Evolutionary conservation across 441 rosid species (phyloP).

Genomic region (Euphorbia schlechtendalii): DNA sequence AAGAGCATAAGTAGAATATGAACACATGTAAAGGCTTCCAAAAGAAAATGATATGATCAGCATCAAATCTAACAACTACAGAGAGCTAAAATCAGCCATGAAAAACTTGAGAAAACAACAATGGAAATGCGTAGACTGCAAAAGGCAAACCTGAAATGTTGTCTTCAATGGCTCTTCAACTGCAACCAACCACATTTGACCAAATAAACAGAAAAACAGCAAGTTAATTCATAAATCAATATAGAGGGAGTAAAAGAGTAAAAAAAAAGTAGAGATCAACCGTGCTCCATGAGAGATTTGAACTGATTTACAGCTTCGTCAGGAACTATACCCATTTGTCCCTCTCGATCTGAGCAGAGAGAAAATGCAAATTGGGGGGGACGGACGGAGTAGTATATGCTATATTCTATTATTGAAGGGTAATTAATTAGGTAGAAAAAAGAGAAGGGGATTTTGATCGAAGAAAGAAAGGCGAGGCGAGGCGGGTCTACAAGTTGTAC

Average conservation of each 20-base stretch:
- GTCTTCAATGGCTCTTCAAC: conserved; percentile 72
- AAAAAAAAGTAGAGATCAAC: conserved; percentile 24
- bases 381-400: neutral
- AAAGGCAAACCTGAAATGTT: conserved; percentile 52
- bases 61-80: conserved; percentile 1
- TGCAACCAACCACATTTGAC: conserved; percentile 32
- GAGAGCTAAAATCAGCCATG: neutral
- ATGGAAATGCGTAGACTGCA: conserved; percentile 6
- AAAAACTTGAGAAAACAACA: neutral
- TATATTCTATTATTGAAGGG: conserved; percentile 2
- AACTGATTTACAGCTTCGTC: conserved; percentile 64
- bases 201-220: conserved; percentile 9
- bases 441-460: neutral
- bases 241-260: neutral
- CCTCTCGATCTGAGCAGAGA: neutral
- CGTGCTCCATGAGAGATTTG: conserved; percentile 61
- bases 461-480: conserved; percentile 22
- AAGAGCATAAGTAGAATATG: conserved; percentile 1
- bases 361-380: neutral
- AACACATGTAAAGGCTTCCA: conserved; percentile 3
- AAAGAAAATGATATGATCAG: neutral
- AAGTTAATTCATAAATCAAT: neutral
- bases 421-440: neutral
- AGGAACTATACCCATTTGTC: conserved; percentile 49
- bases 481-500: conserved; percentile 16